Conservation (phyloP, 805 yeast species). For the Yamadazyma tumulicola region DNA sequence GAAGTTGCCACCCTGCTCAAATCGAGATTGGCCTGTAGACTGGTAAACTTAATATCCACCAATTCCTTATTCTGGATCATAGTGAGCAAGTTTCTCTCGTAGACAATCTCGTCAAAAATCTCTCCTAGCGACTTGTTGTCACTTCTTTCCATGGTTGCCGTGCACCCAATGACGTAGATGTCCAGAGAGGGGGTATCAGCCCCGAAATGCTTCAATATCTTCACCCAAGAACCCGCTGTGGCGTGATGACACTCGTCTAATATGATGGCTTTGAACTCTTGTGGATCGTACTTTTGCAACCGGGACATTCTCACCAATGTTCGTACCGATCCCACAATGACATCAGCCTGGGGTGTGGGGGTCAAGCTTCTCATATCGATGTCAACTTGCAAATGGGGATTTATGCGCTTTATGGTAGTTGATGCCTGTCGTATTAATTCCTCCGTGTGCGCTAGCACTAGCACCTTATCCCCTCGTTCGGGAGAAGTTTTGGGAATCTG, state of each 20-base stretch:
- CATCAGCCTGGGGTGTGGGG: conserved; percentile 49
- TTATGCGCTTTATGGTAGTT: conserved; percentile 38
- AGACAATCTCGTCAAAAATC: conserved; percentile 72
- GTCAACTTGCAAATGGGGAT: conserved; percentile 53
- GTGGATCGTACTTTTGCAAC: conserved; percentile 51
- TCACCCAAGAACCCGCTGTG: conserved; percentile 63
- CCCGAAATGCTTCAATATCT: conserved; percentile 56
- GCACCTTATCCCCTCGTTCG: conserved; percentile 32
- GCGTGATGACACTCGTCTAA: conserved; percentile 95
- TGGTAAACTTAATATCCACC: conserved; percentile 63
- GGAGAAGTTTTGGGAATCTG: conserved; percentile 29
- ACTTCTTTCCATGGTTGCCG: conserved; percentile 81
- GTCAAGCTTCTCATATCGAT: conserved; percentile 64
- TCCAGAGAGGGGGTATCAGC: conserved; percentile 39
- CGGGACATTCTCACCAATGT: conserved; percentile 49
- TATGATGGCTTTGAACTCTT: conserved; percentile 66
- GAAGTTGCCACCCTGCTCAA: conserved; percentile 27
- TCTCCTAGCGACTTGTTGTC: conserved; percentile 59
- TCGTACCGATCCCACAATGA: conserved; percentile 75
- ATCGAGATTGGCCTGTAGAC: conserved; percentile 49
- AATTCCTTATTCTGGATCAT: conserved; percentile 71
- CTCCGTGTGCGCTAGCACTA: conserved; percentile 76
- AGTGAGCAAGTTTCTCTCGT: conserved; percentile 57
- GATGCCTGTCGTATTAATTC: conserved; percentile 77
- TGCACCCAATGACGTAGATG: conserved; percentile 72